Base-by-base conservation (phyloP, 2,329 filamentous ascomycete genomes). In the Penicillium sp. region DNA sequence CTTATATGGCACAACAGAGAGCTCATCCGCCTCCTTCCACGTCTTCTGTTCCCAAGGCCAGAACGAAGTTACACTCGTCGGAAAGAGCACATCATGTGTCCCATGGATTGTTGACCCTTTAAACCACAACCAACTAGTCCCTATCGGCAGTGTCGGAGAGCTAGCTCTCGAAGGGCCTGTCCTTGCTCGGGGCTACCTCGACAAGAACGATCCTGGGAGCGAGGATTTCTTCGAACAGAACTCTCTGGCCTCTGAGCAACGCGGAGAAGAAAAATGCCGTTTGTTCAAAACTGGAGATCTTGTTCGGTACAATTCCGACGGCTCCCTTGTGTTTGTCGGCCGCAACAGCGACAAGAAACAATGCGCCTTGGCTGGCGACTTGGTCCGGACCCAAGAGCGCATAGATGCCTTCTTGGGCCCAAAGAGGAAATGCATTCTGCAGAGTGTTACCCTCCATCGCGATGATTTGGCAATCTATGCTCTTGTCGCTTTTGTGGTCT, bases 161-260 rank as follows among this genome's bases (percentile, higher is more conserved):
- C 16, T 67, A 7, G 23, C 61, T 1, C 45, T 69, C 6, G 64
- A 69, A 46, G 67, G 67, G 0, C 81, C 81, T 0, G 75, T 82
- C 27, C 78, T 86, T 0, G 81, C 81, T 4, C 70, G 78, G 13
- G 82, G 82, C 7, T 86, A 86, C 56, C 69, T 85, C n/a, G 76
- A 77, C 34, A 76, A 83, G 51, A 70, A 76, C 0, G 80, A 79
- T 63, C 8, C 18, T 1, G 82, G 81, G 0, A 73, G 70, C 1
- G 69, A 72, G 7, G 76, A 74, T 0, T 87, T 86, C 54, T 78
- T 87, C 29, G 63, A 77, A 2, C 70, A 80, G 27, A 59, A 63
- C 6, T 11, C 34, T 14, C 68, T 65, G 66, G 27, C 57, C 14
- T 30, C 39, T 16, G 42, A 11, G 6, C 77, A 78, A 7, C 4